Conservation (phyloP, 2,329 filamentous ascomycete genomes). For the Trichoderma aggressivum region DNA sequence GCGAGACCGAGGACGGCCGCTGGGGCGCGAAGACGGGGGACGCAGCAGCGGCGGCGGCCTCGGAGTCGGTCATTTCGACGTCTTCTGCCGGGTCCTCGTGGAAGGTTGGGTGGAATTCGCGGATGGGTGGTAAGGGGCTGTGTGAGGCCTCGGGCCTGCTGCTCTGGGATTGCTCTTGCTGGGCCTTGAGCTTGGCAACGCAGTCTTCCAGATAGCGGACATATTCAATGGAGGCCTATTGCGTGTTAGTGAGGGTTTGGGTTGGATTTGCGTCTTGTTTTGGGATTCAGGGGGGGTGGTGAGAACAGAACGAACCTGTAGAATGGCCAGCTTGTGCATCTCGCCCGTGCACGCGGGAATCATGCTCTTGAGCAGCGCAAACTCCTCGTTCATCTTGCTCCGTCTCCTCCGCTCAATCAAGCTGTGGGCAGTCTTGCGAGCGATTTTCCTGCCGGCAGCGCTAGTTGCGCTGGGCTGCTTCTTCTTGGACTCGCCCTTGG, state of each 20-base stretch:
- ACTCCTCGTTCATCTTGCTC: slow-evolving; percentile 99
- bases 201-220: slow-evolving; percentile 91
- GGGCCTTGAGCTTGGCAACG: slow-evolving; percentile 71
- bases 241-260: neutral
- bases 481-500: slow-evolving; percentile 55
- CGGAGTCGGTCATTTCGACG: slow-evolving; percentile 61
- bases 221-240: slow-evolving; percentile 90
- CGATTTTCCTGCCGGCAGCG: slow-evolving; percentile 88
- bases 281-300: neutral
- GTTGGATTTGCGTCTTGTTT: neutral
- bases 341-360: slow-evolving; percentile 94
- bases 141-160: slow-evolving; percentile 29
- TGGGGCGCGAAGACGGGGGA: slow-evolving; percentile 47
- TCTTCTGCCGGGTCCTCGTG: slow-evolving; percentile 43
- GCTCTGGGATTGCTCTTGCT: slow-evolving; percentile 38
- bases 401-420: slow-evolving; percentile 84
- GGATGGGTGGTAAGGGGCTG: slow-evolving; percentile 35
- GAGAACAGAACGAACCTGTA: slow-evolving; percentile 70
- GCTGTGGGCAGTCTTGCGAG: slow-evolving; percentile 93
- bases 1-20: slow-evolving; percentile 52
- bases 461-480: slow-evolving; percentile 74
- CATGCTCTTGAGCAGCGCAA: slow-evolving; percentile 88
- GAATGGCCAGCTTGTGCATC: slow-evolving; percentile 95
- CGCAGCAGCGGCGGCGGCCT: slow-evolving; percentile 41
- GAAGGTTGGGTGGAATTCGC: slow-evolving; percentile 40